Evolutionary conservation across 2,329 filamentous ascomycete species (phyloP), one percentile per base, ranked within the genome.

Genomic region (Colletotrichum musae): DNA sequence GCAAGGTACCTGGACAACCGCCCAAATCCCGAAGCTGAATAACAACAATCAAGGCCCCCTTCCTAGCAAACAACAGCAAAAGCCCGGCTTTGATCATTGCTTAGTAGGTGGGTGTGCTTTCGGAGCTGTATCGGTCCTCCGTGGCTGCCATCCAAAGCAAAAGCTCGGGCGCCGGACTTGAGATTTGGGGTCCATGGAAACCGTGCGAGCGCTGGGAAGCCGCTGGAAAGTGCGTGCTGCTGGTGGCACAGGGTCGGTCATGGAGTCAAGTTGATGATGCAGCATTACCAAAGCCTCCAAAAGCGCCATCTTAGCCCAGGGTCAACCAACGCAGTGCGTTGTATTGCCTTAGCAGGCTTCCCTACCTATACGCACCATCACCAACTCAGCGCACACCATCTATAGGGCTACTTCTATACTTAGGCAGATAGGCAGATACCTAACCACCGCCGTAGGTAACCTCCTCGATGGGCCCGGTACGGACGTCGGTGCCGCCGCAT

Each of bases 201-300:
- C 45, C 41, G 47, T 52, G 48, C 16, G 28, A 36, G 24, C 10
- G 32, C 32, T 36, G 7, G 15, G 26, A 26, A 52, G 50, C 13
- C 21, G 18, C 50, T 21, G 45, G 45, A 52, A 32, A 52, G 21
- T 13, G 50, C 16, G 16, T 26, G 32, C 26, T 18, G 7, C 9
- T 12, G 52, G 39, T 13, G 56, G 50, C 41, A 39, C 18, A 60
- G 47, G 32, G 36, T 45, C 4, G 21, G 56, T 48, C 56, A 58
- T 26, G 26, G 56, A 58, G 56, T 54, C 47, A 51, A 16, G 18
- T 28, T 18, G 59, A 53, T 58, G 47, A 64, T 54, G 54, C 39
- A 68, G 64, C 45, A 58, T 41, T 64, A 59, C 36, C 26, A 58
- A 58, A 58, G 51, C 64, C 57, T 63, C 18, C 32, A 36, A 36